Conservation (phyloP, 768 basidiomycete species). For the Cystofilobasidium macerans region DNA sequence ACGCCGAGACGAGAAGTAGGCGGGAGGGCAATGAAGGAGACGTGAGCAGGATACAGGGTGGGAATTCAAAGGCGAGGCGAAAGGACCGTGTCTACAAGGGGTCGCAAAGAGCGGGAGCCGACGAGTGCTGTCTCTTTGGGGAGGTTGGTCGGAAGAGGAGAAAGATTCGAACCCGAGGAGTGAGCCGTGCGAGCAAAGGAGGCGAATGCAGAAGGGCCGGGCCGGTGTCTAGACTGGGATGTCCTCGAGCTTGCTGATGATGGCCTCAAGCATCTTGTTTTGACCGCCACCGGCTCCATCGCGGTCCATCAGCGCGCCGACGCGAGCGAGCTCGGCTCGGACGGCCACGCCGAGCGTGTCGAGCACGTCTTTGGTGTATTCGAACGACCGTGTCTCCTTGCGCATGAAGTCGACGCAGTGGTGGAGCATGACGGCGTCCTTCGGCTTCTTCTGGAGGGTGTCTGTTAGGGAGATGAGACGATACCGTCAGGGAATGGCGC, state of each 20-base stretch:
- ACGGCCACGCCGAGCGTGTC: constrained; percentile 56
- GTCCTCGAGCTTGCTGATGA: constrained; percentile 41
- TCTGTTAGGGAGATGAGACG: constrained; percentile 43
- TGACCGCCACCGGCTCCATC: not conserved
- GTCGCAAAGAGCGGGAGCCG: no score
- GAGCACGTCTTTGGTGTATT: constrained; percentile 68
- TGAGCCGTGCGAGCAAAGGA: no score
- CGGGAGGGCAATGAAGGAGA: no score
- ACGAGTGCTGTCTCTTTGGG: no score
- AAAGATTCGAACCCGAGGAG: no score
- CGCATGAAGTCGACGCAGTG: constrained; percentile 71
- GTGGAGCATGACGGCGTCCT: constrained; percentile 64
- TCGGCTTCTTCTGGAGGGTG: constrained; percentile 77
- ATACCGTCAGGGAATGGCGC: not conserved
- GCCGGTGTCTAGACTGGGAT: constrained; percentile 7
- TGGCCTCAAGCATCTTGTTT: constrained; percentile 47
- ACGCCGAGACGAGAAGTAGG: no score
- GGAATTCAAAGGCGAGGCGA: no score
- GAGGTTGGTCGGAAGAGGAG: no score
- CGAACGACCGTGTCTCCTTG: constrained; percentile 68
- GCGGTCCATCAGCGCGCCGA: constrained; percentile 34
- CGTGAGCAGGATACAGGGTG: no score
- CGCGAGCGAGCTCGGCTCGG: constrained; percentile 51
- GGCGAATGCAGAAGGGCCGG: no score
- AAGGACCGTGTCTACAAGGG: no score